A percentile compares a stretch with the other conserved stretches of the same genome.
These are phyloP conservation scores for Ottelia alismoides DNA, from an alignment of 106 monocot species.

Conservation along the genomic window DNA sequence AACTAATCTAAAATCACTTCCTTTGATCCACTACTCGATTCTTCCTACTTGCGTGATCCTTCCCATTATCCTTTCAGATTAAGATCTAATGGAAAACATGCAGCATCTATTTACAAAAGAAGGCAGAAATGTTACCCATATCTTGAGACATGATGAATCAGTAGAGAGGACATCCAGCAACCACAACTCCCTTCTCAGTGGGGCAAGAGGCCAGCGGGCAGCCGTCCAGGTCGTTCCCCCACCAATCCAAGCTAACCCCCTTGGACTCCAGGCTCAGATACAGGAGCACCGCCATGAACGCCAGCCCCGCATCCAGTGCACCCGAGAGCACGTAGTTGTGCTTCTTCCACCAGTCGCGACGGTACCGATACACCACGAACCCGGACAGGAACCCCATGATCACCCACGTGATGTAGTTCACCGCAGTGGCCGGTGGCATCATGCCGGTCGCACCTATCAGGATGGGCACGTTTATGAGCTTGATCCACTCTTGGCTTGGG, in stretches of 20 bases:
- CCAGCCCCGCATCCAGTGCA: slow-evolving; percentile 16
- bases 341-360: slow-evolving; percentile 10
- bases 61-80: too few relatives aligned
- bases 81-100: too few relatives aligned
- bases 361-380: slow-evolving; percentile 3
- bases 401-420: slow-evolving; percentile 16
- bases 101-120: too few relatives aligned
- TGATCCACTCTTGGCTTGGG: slow-evolving; percentile 11
- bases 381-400: slow-evolving; percentile 11
- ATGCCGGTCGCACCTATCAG: slow-evolving; percentile 1
- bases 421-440: slow-evolving; percentile 14
- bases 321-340: slow-evolving; percentile 26
- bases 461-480: slow-evolving; percentile 12
- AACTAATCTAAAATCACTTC: too few relatives aligned
- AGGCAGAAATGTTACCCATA: too few relatives aligned
- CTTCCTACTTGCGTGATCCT: too few relatives aligned
- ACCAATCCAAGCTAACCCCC: slow-evolving; percentile 11
- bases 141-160: too few relatives aligned
- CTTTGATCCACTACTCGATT: too few relatives aligned
- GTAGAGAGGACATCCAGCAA: slow-evolving; percentile 18
- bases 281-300: slow-evolving; percentile 25
- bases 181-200: slow-evolving; percentile 1
- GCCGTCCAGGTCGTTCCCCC: slow-evolving; percentile 16
- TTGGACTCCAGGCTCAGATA: slow-evolving; percentile 7
- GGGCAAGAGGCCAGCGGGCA: slow-evolving; percentile 26